phyloP scores from a whole-genome alignment of 176 grass and related monocot genomes.

The Hordeum marinum region DNA sequence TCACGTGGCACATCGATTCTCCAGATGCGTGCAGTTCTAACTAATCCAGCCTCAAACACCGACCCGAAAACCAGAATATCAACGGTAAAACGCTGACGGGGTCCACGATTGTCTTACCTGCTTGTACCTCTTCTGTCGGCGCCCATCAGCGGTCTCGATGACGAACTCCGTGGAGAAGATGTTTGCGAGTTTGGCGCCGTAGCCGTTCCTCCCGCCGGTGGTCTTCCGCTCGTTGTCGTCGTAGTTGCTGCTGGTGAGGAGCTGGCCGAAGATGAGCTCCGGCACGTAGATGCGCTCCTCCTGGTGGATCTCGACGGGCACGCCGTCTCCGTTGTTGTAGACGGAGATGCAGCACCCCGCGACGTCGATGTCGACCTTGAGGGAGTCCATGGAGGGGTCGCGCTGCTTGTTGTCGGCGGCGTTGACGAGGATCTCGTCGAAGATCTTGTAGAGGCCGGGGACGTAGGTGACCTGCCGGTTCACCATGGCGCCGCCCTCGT shows the following conservation, averaged over 20 bases:
- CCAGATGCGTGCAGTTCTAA: background rate
- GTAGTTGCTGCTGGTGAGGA: slow-evolving; percentile 97
- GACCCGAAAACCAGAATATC: background rate
- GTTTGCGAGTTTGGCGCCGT: slow-evolving; percentile 92
- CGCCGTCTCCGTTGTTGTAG: slow-evolving; percentile 82
- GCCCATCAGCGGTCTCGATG: slow-evolving; percentile 77
- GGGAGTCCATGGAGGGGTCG: slow-evolving; percentile 68
- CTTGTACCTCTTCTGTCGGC: slow-evolving; percentile 68
- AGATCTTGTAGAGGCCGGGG: slow-evolving; percentile 96
- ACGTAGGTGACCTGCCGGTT: slow-evolving; percentile 61
- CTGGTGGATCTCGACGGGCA: slow-evolving; percentile 84
- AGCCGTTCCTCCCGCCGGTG: slow-evolving; percentile 91
- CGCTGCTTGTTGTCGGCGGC: slow-evolving; percentile 98
- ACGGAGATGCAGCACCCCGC: slow-evolving; percentile 53
- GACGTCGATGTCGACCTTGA: slow-evolving; percentile 78
- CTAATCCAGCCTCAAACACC: background rate
- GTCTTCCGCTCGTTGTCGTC: slow-evolving; percentile 86
- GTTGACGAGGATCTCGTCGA: slow-evolving; percentile 98
- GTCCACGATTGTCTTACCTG: slow-evolving; percentile 44
- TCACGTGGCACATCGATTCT: background rate
- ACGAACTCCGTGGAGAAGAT: slow-evolving; percentile 97
- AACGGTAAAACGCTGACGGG: background rate
- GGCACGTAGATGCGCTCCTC: slow-evolving; percentile 92
- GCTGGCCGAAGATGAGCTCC: slow-evolving; percentile 92
- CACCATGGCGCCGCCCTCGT: slow-evolving; percentile 54